phyloP scores from a whole-genome alignment of 768 basidiomycete genomes.

The Tricholoma sp. region DNA sequence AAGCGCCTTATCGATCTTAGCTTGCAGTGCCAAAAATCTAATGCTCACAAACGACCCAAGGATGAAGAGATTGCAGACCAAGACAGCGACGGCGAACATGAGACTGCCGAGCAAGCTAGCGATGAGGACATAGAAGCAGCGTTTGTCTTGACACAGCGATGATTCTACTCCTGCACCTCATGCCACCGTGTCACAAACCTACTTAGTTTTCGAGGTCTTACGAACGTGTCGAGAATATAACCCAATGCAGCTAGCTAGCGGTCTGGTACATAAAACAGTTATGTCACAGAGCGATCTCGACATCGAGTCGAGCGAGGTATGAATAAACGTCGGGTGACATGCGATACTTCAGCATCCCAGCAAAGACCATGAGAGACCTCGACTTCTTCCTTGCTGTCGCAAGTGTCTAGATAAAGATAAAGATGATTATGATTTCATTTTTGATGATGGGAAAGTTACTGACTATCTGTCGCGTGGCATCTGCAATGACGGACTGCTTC shows the following conservation, averaged over 20 bases:
- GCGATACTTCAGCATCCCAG: conserved; percentile 81
- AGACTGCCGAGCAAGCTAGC: conserved; percentile 1
- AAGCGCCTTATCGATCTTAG: conserved; percentile 1
- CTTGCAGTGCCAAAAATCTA: conserved; percentile 29
- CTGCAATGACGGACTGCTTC: conserved; percentile 67
- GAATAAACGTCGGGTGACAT: conserved; percentile 90
- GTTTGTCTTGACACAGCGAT: conserved; percentile 38
- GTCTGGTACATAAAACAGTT: background rate
- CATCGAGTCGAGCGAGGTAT: conserved; percentile 79
- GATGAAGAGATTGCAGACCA: conserved; percentile 16
- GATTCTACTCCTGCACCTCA: conserved; percentile 10
- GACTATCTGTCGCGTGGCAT: conserved; percentile 75
- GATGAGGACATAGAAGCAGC: conserved; percentile 19
- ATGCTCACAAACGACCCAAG: conserved; percentile 12
- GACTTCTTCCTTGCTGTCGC: conserved; percentile 71
- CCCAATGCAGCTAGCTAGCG: background rate
- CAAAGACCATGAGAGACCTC: conserved; percentile 83
- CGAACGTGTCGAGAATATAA: background rate
- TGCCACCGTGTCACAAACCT: too few relatives aligned
- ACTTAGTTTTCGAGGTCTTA: background rate
- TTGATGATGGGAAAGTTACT: conserved; percentile 18
- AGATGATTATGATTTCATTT: conserved; percentile 1
- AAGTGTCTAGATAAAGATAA: conserved; percentile 45
- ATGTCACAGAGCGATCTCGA: conserved; percentile 70
- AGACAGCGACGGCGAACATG: conserved; percentile 7